Percentiles rank a stretch among this genome's conserved stretches.
These are phyloP conservation scores for Deuterostichococcus epilithicus DNA, from an alignment of 139 green algal genomes.

Conservation along the genomic window DNA sequence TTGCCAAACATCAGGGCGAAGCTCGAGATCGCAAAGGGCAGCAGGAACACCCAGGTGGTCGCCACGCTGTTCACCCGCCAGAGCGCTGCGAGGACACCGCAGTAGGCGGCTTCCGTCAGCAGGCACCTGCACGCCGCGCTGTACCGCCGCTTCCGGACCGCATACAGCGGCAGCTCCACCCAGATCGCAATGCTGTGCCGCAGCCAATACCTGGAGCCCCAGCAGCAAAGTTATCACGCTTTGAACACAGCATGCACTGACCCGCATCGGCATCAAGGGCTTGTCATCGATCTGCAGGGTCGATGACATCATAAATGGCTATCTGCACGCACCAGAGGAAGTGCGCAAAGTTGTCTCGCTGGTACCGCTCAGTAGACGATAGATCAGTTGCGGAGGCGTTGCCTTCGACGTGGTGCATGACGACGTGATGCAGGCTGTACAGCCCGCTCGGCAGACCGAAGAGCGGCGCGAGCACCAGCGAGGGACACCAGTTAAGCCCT, in stretches of 20 bases:
- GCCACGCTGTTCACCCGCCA: slow-evolving; percentile 40
- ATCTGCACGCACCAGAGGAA: slow-evolving; percentile 56
- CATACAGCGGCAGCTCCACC: slow-evolving; percentile 73
- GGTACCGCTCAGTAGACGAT: slow-evolving; percentile 81
- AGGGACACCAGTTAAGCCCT: slow-evolving; percentile 43
- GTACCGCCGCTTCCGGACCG: slow-evolving; percentile 28
- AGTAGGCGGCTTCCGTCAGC: slow-evolving; percentile 29
- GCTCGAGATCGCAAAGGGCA: slow-evolving; percentile 68
- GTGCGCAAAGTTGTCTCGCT: slow-evolving; percentile 59
- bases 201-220: slow-evolving; percentile 63
- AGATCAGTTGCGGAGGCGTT: slow-evolving; percentile 39
- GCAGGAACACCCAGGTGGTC: slow-evolving; percentile 63
- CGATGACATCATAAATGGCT: background rate
- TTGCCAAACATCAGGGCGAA: slow-evolving; percentile 90
- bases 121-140: slow-evolving; percentile 23
- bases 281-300: background rate
- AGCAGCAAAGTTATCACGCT: background rate
- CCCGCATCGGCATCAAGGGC: background rate
- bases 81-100: slow-evolving; percentile 6
- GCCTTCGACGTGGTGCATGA: slow-evolving; percentile 85
- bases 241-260: background rate
- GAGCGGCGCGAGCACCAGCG: slow-evolving; percentile 52
- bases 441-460: slow-evolving; percentile 72
- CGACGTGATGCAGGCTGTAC: slow-evolving; percentile 76
- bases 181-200: slow-evolving; percentile 48